Base-by-base conservation (phyloP, 257 asterid species). In the Gentiana straminea region DNA sequence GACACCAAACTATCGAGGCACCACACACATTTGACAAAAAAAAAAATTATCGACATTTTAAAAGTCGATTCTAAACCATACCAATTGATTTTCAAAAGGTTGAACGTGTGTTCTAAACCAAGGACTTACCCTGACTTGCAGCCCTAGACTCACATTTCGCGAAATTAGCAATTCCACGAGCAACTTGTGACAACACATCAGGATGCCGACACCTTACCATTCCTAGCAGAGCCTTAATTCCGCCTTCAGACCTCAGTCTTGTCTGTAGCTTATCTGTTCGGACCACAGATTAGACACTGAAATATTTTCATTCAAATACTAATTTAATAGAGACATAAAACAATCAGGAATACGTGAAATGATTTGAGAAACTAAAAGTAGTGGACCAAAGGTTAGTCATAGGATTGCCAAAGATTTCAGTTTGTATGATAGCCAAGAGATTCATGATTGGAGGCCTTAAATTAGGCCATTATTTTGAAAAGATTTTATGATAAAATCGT, bases 141-240 rank as follows among this genome's bases (percentile, higher is more conserved):
- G 96, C 94, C 67, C 99, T 71, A 56, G 99, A 92, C 75, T 92
- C 99, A 37, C 99, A 92, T 71, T 92, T 92, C 0, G 99, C 99
- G 41, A 92, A 92, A 76, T 92, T 92, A 52, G 99, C 99, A 63
- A 92, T 80, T 61, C 99, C 97, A 53, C 99, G 95, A 60, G 99
- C 97, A 57, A 92, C 87, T 84, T 92, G 99, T 50, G 96, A 81
- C 63, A 92, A 79, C 71, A 89, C 96, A 51, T 92, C 99, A 4
- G 92, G 95, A 79, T 92, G 99, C 57, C 97, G 75, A 69, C 94
- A 79, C 72, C 89, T 82, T 72, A 92, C 99, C 99, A 92, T 92
- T 55, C 94, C 99, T 71, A 92, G 75, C 12, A 92, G 74, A 61
- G 99, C 99, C 76, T 81, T 92, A 71, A 92, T 79, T 66, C 99